Evolutionary conservation across 169 alveolate species (phyloP).

Genomic region (Toxoplasma gondii): DNA sequence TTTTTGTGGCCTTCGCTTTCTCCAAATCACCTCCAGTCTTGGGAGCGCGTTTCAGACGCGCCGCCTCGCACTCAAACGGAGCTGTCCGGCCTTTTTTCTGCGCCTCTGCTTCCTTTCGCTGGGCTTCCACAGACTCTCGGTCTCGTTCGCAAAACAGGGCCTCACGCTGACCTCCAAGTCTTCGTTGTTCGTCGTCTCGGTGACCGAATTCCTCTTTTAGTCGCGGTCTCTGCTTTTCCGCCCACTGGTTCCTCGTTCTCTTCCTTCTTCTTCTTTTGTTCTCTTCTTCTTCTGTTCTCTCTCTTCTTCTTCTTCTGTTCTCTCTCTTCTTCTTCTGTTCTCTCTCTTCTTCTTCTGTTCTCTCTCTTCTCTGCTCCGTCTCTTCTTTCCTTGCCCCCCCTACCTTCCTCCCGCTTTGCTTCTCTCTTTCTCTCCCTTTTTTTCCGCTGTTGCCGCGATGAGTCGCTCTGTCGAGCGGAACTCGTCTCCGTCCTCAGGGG

Average conservation of each 20-base stretch:
- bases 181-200: no score
- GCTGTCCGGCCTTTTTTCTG: background rate
- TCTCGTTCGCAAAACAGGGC: no score
- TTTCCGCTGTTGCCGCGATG: background rate
- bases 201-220: no score
- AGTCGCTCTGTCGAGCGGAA: slow-evolving; percentile 11
- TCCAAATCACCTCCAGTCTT: no score
- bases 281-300: background rate
- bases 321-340: no score
- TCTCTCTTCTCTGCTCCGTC: background rate
- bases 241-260: no score
- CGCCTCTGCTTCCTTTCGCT: background rate
- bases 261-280: no score
- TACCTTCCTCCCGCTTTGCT: background rate
- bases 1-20: no score
- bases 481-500: background rate
- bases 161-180: no score
- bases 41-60: no score
- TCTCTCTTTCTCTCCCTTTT: background rate
- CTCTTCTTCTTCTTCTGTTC: background rate
- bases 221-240: no score
- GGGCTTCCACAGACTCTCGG: background rate
- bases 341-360: background rate
- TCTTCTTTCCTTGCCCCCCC: background rate
- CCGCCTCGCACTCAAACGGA: no score